A percentile compares a stretch with the other conserved stretches of the same genome.
Conservation (phyloP, 164 flowering plant species). For the Vitis vinifera region ASM3070453v1 NC_081820.1:22566501-22567000, state of each 20-base stretch:
- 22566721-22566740: slow-evolving; percentile 57
- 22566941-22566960: slow-evolving; percentile 13
- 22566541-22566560: slow-evolving; percentile 66
- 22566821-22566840: slow-evolving; percentile 20
- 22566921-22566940: slow-evolving; percentile 27
- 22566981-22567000: not conserved
- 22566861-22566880: slow-evolving; percentile 29
- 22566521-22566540: slow-evolving; percentile 74
- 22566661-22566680: not conserved
- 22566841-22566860: slow-evolving; percentile 21
- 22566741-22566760: slow-evolving; percentile 55
- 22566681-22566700: not conserved
- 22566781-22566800: slow-evolving; percentile 35
- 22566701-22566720: slow-evolving; percentile 55
- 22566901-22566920: slow-evolving; percentile 20
- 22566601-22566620: slow-evolving; percentile 42
- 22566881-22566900: slow-evolving; percentile 14
- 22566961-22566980: not conserved
- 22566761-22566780: slow-evolving; percentile 23
- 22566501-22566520: slow-evolving; percentile 52
- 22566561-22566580: slow-evolving; percentile 51
- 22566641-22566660: not conserved
- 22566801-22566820: slow-evolving; percentile 13
- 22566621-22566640: not conserved
- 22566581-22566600: slow-evolving; percentile 55